Percentiles rank a stretch among this genome's conserved stretches.
Evolutionary conservation across 305 asterid species (phyloP).

Genomic region (Solanum chacoense): DNA sequence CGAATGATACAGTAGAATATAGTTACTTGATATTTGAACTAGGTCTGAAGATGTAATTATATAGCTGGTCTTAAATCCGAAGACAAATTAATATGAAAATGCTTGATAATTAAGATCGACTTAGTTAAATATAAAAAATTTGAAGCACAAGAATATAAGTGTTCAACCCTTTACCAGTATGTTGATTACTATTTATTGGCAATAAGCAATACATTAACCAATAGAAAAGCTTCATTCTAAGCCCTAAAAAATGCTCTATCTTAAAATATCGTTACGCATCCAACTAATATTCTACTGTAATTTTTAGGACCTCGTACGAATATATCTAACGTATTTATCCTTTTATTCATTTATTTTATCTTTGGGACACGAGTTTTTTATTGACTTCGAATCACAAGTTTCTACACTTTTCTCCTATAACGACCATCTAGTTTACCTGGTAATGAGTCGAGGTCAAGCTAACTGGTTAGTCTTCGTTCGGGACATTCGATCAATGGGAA

Average conservation of each 20-base stretch:
- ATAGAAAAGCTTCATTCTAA: not conserved
- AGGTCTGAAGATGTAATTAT: too few relatives aligned
- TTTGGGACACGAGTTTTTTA: not conserved
- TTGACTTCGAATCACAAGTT: not conserved
- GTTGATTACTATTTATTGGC: not conserved
- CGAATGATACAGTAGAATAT: not conserved
- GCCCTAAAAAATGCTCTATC: not conserved
- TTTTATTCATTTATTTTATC: not conserved
- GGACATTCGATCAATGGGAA: not conserved
- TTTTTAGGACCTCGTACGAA: not conserved
- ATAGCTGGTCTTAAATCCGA: too few relatives aligned
- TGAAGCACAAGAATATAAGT: not conserved
- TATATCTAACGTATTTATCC: not conserved
- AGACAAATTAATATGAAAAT: not conserved
- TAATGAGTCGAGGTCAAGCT: not conserved
- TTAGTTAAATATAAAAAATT: too few relatives aligned
- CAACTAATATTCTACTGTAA: not conserved
- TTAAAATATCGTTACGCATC: not conserved
- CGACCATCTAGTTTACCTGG: not conserved
- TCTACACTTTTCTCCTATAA: not conserved
- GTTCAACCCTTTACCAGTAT: not conserved
- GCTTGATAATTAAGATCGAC: not conserved
- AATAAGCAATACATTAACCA: not conserved
- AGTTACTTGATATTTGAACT: too few relatives aligned
- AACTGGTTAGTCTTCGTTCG: not conserved